Base-by-base conservation (phyloP, 2,329 filamentous ascomycete genomes). In the Diaporthe caulivora region DNA sequence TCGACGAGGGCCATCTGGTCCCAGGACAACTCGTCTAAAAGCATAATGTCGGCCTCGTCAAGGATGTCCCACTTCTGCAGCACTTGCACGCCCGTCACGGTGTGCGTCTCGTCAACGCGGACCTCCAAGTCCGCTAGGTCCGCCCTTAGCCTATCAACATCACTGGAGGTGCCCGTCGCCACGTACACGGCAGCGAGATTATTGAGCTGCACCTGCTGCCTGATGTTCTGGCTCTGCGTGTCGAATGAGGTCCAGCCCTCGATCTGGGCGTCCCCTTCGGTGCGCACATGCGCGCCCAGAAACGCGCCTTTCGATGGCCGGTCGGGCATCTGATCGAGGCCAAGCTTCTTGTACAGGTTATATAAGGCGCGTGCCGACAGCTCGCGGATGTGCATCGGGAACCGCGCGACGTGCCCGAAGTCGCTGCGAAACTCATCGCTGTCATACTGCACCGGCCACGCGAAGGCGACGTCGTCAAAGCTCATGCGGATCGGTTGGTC, bases 1-100 rank as follows among this genome's bases (percentile, higher is more conserved):
- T 75, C 73, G 10, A 75, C 65, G 8, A 75, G 73, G 10, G 73
- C 73, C 73, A 75, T 67, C 71, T 75, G 73, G 31, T 75, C 73
- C 73, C 73, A 75, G 15, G 73, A 73, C 3, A 75, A 65, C 5
- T 67, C 62, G 42, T 75, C 73, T 17, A 75, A 64, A 17, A 71
- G 15, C 65, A 75, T 73, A 42, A 75, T 18, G 40, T 75, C 73
- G 11, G 60, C 58, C 51, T 73, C 73, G 57, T 65, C 71, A 8
- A 75, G 57, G 4, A 75, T 51, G 21, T 75, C 73, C 73, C 73
- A 75, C 71, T 75, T 74, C 57, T 75, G 73, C 40, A 72, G 34
- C 6, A 75, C 73, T 42, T 62, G 73, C 13, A 70, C 24, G 24
- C 49, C 57, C 15, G 53, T 31, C 9, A 18, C 21, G 0, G 62